Evolutionary conservation across 2,329 filamentous ascomycete genomes (phyloP).

Genomic region (Neonectria neomacrospora): DNA sequence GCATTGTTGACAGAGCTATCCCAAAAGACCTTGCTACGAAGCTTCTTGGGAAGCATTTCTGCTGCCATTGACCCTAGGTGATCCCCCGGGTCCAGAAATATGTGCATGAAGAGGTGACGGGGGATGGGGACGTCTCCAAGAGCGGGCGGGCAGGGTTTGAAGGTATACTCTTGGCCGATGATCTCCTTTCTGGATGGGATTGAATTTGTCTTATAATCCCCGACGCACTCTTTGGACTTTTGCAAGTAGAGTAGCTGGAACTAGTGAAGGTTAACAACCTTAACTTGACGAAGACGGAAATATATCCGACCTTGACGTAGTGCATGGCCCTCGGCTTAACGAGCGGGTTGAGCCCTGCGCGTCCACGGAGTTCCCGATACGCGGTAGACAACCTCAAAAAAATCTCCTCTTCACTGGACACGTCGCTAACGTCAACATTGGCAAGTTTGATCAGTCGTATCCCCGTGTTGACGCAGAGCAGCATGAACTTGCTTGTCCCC

Average conservation of each 20-base stretch:
- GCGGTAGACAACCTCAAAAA: neutral
- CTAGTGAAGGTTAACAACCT: neutral
- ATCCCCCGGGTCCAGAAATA: slow-evolving; percentile 12
- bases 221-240: slow-evolving; percentile 15
- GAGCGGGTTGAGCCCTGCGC: slow-evolving; percentile 2
- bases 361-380: slow-evolving; percentile 9
- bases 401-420: slow-evolving; percentile 9
- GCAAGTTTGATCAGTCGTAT: slow-evolving; percentile 17
- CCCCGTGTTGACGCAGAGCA: slow-evolving; percentile 19
- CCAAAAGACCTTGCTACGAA: slow-evolving; percentile 5
- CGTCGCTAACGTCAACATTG: slow-evolving; percentile 19
- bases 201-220: slow-evolving; percentile 3
- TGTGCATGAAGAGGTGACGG: slow-evolving; percentile 15
- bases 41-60: slow-evolving; percentile 20
- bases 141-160: slow-evolving; percentile 8
- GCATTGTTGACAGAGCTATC: neutral
- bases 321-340: slow-evolving; percentile 16
- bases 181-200: slow-evolving; percentile 15
- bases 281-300: neutral
- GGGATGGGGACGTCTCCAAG: slow-evolving; percentile 7
- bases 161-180: slow-evolving; percentile 3
- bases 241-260: slow-evolving; percentile 2
- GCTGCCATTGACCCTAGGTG: neutral
- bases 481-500: slow-evolving; percentile 16
- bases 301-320: slow-evolving; percentile 11